phyloP scores from a whole-genome alignment of 2,329 filamentous ascomycete species.

The Fusarium bactridioides region DNA sequence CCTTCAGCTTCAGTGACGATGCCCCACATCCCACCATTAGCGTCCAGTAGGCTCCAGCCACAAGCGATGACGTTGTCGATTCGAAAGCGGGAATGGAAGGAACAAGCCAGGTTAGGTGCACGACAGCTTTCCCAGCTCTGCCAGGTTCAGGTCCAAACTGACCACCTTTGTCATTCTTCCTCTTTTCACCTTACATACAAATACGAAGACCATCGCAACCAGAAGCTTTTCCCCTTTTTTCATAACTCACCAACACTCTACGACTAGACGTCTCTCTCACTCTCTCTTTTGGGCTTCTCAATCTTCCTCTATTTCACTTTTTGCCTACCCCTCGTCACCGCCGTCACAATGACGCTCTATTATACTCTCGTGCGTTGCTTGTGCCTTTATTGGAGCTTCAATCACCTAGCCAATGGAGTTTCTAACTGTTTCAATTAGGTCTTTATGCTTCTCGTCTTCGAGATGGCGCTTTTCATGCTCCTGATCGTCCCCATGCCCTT shows the following conservation, averaged over 20 bases:
- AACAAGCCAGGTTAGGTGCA: slow-evolving; percentile 20
- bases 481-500: slow-evolving; percentile 90
- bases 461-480: slow-evolving; percentile 83
- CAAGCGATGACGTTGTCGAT: slow-evolving; percentile 49
- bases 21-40: slow-evolving; percentile 18
- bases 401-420: not conserved
- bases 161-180: slow-evolving; percentile 42
- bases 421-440: slow-evolving; percentile 63
- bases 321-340: slow-evolving; percentile 35
- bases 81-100: slow-evolving; percentile 32
- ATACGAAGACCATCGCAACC: slow-evolving; percentile 25
- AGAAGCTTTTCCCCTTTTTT: not conserved
- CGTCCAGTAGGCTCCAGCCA: slow-evolving; percentile 38
- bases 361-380: slow-evolving; percentile 59
- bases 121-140: slow-evolving; percentile 36
- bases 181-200: slow-evolving; percentile 16
- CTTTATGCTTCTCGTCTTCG: slow-evolving; percentile 81
- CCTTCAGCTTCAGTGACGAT: not conserved
- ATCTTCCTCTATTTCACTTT: slow-evolving; percentile 3
- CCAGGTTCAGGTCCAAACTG: slow-evolving; percentile 38
- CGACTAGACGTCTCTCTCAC: not conserved
- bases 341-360: slow-evolving; percentile 64
- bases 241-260: not conserved
- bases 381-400: not conserved
- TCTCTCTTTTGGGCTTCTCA: slow-evolving; percentile 13